phyloP scores from a whole-genome alignment of 1,139 yeast genomes.

The Suhomyces taliae region DNA sequence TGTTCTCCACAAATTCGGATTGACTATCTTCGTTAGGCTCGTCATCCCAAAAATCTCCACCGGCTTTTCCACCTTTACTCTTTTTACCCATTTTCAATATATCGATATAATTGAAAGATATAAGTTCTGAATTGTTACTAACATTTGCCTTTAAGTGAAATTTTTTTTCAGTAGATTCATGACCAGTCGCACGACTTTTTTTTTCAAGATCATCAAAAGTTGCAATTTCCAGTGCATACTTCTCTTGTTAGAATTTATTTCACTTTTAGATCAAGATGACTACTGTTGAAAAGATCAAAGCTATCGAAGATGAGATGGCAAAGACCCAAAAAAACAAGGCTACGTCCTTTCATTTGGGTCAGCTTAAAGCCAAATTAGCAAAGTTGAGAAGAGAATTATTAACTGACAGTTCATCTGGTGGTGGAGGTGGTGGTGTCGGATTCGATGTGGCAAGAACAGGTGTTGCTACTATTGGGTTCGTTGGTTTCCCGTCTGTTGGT shows the following conservation, averaged over 20 bases:
- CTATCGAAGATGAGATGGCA: slow-evolving; percentile 96
- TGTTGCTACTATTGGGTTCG: slow-evolving; percentile 94
- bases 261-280: slow-evolving; percentile 50
- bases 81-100: slow-evolving; percentile 45
- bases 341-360: slow-evolving; percentile 95
- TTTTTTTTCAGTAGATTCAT: slow-evolving; percentile 11
- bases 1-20: slow-evolving; percentile 49
- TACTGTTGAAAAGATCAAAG: slow-evolving; percentile 84
- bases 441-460: slow-evolving; percentile 98
- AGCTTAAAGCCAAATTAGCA: slow-evolving; percentile 93
- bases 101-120: slow-evolving; percentile 1
- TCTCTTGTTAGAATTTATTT: background rate
- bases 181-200: slow-evolving; percentile 11
- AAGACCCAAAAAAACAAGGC: slow-evolving; percentile 94
- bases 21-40: slow-evolving; percentile 63
- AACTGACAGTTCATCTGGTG: slow-evolving; percentile 71
- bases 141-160: slow-evolving; percentile 10
- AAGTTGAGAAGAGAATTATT: slow-evolving; percentile 88
- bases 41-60: slow-evolving; percentile 79
- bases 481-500: slow-evolving; percentile 99
- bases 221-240: slow-evolving; percentile 1
- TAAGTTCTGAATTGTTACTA: background rate
- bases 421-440: slow-evolving; percentile 90
- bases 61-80: slow-evolving; percentile 45
- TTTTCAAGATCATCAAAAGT: slow-evolving; percentile 8